These are phyloP conservation scores for Ceratocystis harringtonii DNA, from an alignment of 2,329 filamentous ascomycete species.

Conservation along the genomic window DNA sequence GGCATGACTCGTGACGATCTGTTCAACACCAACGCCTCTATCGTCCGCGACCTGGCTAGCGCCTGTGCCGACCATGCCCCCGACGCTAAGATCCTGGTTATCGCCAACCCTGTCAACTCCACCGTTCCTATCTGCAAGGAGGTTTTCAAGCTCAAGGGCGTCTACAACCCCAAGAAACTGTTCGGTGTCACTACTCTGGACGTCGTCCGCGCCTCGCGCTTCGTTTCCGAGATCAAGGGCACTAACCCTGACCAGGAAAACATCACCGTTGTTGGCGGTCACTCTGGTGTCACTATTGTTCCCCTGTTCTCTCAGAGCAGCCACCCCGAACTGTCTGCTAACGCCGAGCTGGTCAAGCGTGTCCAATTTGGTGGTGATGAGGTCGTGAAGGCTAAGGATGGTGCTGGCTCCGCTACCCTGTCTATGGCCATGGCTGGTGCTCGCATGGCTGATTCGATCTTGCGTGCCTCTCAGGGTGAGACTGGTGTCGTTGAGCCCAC, in stretches of 20 bases:
- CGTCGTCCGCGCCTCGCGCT: conserved; percentile 91
- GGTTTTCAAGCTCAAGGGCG: conserved; percentile 85
- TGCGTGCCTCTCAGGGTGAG: conserved; percentile 84
- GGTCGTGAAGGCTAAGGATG: conserved; percentile 98
- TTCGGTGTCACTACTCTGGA: conserved; percentile 99
- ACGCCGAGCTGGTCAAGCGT: conserved; percentile 71
- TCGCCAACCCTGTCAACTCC: conserved; percentile 99
- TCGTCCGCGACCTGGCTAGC: conserved; percentile 96
- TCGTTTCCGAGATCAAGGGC: conserved; percentile 87
- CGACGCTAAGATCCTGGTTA: conserved; percentile 90
- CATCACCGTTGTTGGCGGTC: conserved; percentile 90
- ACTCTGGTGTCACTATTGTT: conserved; percentile 97
- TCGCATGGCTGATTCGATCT: conserved; percentile 72
- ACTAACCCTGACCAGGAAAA: conserved; percentile 85
- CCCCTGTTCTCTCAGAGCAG: conserved; percentile 90
- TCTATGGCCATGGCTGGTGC: conserved; percentile 96
- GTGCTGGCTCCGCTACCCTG: conserved; percentile 88
- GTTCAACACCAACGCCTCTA: conserved; percentile 99
- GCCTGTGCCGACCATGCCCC: conserved; percentile 76
- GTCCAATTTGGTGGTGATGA: conserved; percentile 99
- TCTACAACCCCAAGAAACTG: conserved; percentile 98
- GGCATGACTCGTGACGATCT: conserved; percentile 99
- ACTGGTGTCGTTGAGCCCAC: conserved; percentile 92
- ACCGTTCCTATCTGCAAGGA: conserved; percentile 96
- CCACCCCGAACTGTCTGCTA: conserved; percentile 67